Base-by-base conservation (phyloP, 2,329 filamentous ascomycete genomes). In the Pezicula radicicola region DNA sequence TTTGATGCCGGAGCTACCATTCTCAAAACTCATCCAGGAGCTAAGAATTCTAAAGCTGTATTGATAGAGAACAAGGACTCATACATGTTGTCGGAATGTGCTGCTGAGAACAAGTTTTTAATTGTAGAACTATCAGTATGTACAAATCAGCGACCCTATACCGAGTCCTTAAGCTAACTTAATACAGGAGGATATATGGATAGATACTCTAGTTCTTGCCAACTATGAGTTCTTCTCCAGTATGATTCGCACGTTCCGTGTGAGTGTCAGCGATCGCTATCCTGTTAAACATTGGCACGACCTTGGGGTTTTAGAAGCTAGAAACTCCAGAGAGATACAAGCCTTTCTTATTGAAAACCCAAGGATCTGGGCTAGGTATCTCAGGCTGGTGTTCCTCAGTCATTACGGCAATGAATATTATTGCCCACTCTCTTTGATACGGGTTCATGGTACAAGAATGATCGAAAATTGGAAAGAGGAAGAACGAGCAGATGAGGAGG, bases 141-240 rank as follows among this genome's bases (percentile, higher is more conserved):
- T 96, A 61, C 81, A 85, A 59, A 88, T 86, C 42, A 19, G 41
- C 36, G n/a, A 6, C 33, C 15, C 13, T 25, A 18, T 15, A 8
- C 9, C 7, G 6, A 48, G 39, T 3, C 7, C 28, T 18, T 41
- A 25, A 42, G 46, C 57, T 65, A 54, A 65, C 45, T 41, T 18
- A 16, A 18, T 48, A 13, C 52, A 67, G 64, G 65, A 67, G 64
- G 83, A 86, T 51, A 83, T 87, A 51, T 79, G 96, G 42, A 88
- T 99, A 53, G 94, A 99, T 67, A 99, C 94, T 0, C 79, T 99
- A 39, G 94, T 97, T n/a, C 78, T 99, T 49, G 94, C 93, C 55
- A 99, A 99, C 68, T 99, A 95, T 63, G 94, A 99, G 69, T 99
- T 99, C 75, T 99, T 99, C 75, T 96, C 91, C 50, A 97, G 91